Evolutionary conservation across 2,329 filamentous ascomycete species (phyloP).

Genomic region (Fusarium illudens): DNA sequence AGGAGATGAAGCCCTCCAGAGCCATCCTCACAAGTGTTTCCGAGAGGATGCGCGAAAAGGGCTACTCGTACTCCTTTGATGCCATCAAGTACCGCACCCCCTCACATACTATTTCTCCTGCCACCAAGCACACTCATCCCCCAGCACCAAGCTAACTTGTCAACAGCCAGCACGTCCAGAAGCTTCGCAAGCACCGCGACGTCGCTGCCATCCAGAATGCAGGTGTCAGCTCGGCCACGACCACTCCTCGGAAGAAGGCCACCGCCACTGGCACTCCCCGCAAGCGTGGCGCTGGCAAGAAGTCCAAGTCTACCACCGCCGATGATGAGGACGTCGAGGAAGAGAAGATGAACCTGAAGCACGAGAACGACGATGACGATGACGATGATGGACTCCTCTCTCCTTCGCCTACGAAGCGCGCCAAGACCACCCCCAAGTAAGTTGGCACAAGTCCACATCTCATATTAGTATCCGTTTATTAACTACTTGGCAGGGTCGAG

Average conservation of each 20-base stretch:
- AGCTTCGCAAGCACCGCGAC: slow-evolving; percentile 52
- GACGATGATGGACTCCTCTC: background rate
- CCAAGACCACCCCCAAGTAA: slow-evolving; percentile 33
- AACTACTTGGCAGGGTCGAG: slow-evolving; percentile 26
- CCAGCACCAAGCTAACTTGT: slow-evolving; percentile 23
- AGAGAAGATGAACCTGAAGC: slow-evolving; percentile 40
- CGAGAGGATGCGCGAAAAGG: slow-evolving; percentile 44
- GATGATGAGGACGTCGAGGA: slow-evolving; percentile 39
- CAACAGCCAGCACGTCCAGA: slow-evolving; percentile 57
- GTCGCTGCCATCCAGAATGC: slow-evolving; percentile 34
- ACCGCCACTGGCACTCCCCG: slow-evolving; percentile 32
- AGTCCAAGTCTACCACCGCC: slow-evolving; percentile 26
- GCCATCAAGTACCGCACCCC: slow-evolving; percentile 51
- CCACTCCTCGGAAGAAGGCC: slow-evolving; percentile 40
- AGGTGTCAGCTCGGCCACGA: slow-evolving; percentile 18
- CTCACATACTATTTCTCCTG: slow-evolving; percentile 1
- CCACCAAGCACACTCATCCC: background rate
- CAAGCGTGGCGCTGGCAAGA: slow-evolving; percentile 45
- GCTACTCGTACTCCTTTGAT: slow-evolving; percentile 50
- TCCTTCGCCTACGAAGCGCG: slow-evolving; percentile 38
- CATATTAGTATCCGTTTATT: background rate
- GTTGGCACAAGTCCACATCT: background rate
- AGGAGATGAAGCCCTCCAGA: slow-evolving; percentile 48
- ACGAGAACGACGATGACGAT: slow-evolving; percentile 32
- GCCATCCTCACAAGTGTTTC: slow-evolving; percentile 46